Evolutionary conservation across 345 rosid genomes (phyloP), one percentile per base, ranked within the genome.

Genomic region (Streptanthus diversifolius): DNA sequence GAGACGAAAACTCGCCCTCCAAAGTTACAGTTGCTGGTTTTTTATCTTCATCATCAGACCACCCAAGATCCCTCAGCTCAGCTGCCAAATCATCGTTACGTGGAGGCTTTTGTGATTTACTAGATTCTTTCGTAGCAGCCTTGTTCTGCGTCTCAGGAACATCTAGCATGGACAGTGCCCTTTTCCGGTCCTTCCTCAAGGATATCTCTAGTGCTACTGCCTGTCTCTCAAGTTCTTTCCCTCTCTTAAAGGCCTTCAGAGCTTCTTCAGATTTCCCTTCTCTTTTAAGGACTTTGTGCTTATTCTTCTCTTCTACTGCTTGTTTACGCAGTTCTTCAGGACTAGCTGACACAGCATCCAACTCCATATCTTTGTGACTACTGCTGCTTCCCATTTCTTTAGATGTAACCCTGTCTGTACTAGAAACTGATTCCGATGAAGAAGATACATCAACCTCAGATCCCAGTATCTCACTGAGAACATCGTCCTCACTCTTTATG

Each of bases 221-320:
- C 78, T 84, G 86, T 74, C 97, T 90, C 83, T 95, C 99, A 32
- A 95, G 93, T 61, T 90, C 96, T 81, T 90, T 95, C 35, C 97
- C 98, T 75, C 96, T 88, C 82, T 90, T 95, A 70, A 85, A 95
- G 21, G 98, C 92, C 78, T 76, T 88, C 33, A 91, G 45, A 63
- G 98, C 99, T 81, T 95, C 97, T 49, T 86, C 93, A 7, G 90
- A 79, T 72, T 91, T 91, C 60, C 96, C 96, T 77, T 87, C 82
- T 56, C 85, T 87, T 85, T 87, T 95, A 25, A 95, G 87, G 68
- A 74, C 67, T 79, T 78, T 95, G 56, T 88, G 84, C 80, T 77
- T 87, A 76, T 75, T 85, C 72, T 87, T 91, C 72, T 90, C 97
- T 62, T 91, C 90, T 35, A 82, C 58, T 17, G 99, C 98, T 64